A percentile compares a stretch with the other conserved stretches of the same genome.
These are phyloP conservation scores for Termitomyces sp. DNA, from an alignment of 768 basidiomycete genomes.

Conservation along the genomic window DNA sequence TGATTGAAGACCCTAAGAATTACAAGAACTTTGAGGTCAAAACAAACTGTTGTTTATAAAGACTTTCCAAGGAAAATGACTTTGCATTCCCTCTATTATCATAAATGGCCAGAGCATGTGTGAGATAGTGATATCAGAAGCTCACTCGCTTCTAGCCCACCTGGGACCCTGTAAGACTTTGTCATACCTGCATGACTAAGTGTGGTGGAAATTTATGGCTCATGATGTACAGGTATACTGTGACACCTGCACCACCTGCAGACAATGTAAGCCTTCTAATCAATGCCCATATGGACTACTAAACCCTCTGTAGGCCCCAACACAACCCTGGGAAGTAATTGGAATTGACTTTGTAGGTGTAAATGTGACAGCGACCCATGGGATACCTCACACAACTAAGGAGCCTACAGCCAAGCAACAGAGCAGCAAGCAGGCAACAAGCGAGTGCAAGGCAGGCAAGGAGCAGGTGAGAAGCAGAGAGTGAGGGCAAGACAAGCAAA, in stretches of 20 bases:
- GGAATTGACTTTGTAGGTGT: background rate
- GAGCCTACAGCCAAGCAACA: no score
- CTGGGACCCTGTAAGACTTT: background rate
- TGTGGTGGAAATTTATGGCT: background rate
- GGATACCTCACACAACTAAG: background rate
- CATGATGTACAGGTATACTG: background rate
- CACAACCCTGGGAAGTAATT: background rate
- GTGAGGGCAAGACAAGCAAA: no score
- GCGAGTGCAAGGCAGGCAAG: no score
- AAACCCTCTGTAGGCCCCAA: background rate
- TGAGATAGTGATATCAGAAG: background rate
- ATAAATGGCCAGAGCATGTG: background rate
- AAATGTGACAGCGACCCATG: rapidly evolving
- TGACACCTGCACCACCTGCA: background rate
- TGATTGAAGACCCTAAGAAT: background rate
- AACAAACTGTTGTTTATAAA: background rate
- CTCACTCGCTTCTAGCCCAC: background rate
- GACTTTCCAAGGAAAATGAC: rapidly evolving
- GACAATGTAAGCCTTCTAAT: background rate
- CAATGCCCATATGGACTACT: background rate
- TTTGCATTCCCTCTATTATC: background rate
- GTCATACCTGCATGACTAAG: background rate
- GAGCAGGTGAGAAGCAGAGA: no score
- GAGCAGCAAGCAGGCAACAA: no score
- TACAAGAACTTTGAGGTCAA: background rate